Conservation (phyloP, 345 rosid species). For the Gossypium arboreum region DNA sequence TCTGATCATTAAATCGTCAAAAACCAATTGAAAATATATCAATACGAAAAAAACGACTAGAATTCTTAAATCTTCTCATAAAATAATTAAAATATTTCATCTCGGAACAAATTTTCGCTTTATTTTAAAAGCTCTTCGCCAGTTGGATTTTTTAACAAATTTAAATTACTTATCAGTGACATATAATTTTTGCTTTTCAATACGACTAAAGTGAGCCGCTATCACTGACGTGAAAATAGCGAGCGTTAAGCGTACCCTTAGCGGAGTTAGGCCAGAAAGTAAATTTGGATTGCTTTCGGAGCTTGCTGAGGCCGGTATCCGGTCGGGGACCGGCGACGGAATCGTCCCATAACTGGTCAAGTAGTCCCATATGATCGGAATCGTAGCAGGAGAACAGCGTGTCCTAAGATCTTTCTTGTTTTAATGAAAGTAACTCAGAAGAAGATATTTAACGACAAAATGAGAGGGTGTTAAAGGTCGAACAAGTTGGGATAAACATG, state of each 20-base stretch:
- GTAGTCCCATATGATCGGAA: background rate
- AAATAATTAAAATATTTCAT: background rate
- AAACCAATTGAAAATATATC: background rate
- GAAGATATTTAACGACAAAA: slow-evolving; percentile 30
- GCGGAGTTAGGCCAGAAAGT: slow-evolving; percentile 61
- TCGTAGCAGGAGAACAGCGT: background rate
- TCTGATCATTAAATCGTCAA: slow-evolving; percentile 34
- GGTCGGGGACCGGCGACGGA: slow-evolving; percentile 95
- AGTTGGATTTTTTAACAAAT: background rate
- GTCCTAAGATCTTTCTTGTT: background rate
- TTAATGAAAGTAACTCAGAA: background rate
- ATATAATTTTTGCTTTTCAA: background rate
- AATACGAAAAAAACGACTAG: background rate
- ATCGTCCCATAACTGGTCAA: slow-evolving; percentile 61
- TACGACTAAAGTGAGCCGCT: background rate
- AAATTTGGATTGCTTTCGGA: slow-evolving; percentile 61
- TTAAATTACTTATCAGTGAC: background rate
- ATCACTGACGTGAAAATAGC: background rate
- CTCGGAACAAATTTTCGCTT: background rate
- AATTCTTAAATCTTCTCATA: background rate
- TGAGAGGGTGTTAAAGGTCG: slow-evolving; percentile 4
- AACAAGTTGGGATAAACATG: slow-evolving; percentile 16
- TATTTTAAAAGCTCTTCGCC: background rate
- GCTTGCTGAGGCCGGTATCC: slow-evolving; percentile 91
- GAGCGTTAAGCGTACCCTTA: slow-evolving; percentile 63